Evolutionary conservation across 2,329 filamentous ascomycete genomes (phyloP).

Genomic region (Colletotrichum sp.): DNA sequence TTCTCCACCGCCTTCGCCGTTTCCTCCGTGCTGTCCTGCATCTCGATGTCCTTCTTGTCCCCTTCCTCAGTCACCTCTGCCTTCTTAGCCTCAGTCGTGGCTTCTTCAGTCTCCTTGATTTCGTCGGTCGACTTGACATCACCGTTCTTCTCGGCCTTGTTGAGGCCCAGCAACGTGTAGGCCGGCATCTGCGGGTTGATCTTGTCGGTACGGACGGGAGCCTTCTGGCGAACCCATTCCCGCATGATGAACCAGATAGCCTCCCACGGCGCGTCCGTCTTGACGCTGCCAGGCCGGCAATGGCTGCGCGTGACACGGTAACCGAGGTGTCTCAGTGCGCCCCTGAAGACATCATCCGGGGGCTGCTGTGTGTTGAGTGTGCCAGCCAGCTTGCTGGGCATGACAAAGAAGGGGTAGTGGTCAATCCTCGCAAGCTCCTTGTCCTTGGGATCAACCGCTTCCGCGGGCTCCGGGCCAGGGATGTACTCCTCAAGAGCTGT

Average conservation of each 20-base stretch:
- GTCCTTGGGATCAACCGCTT: constrained; percentile 42
- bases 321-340: constrained; percentile 80
- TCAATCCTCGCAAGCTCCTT: constrained; percentile 69
- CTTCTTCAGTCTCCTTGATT: neutral
- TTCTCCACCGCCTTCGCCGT: constrained; percentile 37
- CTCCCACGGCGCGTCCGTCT: constrained; percentile 90
- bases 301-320: constrained; percentile 87
- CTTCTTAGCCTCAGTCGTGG: neutral
- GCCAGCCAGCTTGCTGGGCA: constrained; percentile 74
- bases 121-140: constrained; percentile 15
- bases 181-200: constrained; percentile 74
- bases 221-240: constrained; percentile 85
- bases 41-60: constrained; percentile 36
- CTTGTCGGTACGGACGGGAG: constrained; percentile 74
- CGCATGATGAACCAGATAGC: constrained; percentile 93
- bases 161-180: constrained; percentile 66
- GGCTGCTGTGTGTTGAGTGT: constrained; percentile 81
- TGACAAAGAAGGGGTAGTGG: constrained; percentile 84
- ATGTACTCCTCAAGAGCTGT: constrained; percentile 80
- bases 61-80: constrained; percentile 16
- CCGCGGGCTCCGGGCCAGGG: constrained; percentile 37
- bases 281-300: constrained; percentile 86
- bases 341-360: constrained; percentile 77
- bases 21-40: constrained; percentile 25
- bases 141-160: constrained; percentile 35